Base-by-base conservation (phyloP, 192 early-diverging fungal genomes). In the Coemansia sp. region DNA sequence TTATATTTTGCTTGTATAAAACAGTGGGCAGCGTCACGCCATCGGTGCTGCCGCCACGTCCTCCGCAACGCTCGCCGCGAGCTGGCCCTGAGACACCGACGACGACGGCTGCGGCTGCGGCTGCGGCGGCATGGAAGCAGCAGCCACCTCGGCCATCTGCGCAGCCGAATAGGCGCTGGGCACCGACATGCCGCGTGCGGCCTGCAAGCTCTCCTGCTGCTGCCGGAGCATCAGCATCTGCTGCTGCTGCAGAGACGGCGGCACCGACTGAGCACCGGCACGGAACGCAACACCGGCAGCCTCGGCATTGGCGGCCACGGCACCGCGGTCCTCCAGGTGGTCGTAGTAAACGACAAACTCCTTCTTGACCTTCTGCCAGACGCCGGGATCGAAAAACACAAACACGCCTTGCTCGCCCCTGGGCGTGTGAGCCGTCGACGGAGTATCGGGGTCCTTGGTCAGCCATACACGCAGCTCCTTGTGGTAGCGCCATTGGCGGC, bases 401-500 rank as follows among this genome's bases (percentile, higher is more conserved):
- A 88, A 99, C 10, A 84, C 74, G 29, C 93, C 91, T 29, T 89
- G 78, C 67, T 97, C 97, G 39, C 81, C 88, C 3, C 64, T 74
- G 60, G 73, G 79, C 4, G 83, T 82, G 63, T 81, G 83, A 46
- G 59, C 50, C 10, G 64, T 56, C 28, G 65, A 55, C 47, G 58
- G 72, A 55, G 72, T 53, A 4, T 75, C 65, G 8, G 72, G 60
- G 38, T 99, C 94, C 64, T 91, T 91, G 44, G 85, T 88, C 44
- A 99, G 46, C 97, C 97, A 99, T 36, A 95, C 61, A 46, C 85
- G 81, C 42, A 94, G 64, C 50, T 95, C 91, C 67, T 92, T 94
- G 81, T 99, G 97, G 72, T 90, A 99, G 47, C 94, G 81, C 95
- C 95, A 99, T 64, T 88, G 85, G 27, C 97, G 83, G 61, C 83